Evolutionary conservation across 345 rosid genomes (phyloP).

Genomic region (Aquilaria malaccensis): DNA sequence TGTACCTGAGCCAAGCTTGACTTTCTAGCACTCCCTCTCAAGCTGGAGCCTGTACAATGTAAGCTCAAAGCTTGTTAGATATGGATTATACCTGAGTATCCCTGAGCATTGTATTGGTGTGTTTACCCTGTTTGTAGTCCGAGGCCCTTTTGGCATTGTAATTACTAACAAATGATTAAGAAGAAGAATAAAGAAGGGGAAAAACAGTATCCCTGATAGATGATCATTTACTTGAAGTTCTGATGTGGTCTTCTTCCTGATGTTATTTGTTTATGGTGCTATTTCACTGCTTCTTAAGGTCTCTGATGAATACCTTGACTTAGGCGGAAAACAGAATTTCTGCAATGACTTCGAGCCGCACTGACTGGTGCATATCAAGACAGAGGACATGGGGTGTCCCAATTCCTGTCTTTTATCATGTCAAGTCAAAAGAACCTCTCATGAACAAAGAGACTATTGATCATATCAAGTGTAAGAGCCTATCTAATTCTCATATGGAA

Average conservation of each 20-base stretch:
- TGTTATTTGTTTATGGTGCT: background rate
- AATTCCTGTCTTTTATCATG: slow-evolving; percentile 85
- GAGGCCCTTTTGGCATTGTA: too few species aligned
- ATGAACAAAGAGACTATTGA: slow-evolving; percentile 79
- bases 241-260: background rate
- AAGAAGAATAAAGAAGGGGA: too few species aligned
- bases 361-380: slow-evolving; percentile 98
- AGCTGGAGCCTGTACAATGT: too few species aligned
- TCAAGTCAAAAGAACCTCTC: slow-evolving; percentile 74
- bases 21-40: too few species aligned
- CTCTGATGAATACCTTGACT: slow-evolving; percentile 14
- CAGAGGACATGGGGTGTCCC: slow-evolving; percentile 99
- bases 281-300: slow-evolving; percentile 10
- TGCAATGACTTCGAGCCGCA: slow-evolving; percentile 86
- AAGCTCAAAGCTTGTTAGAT: too few species aligned
- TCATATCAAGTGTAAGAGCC: slow-evolving; percentile 70
- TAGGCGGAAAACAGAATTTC: slow-evolving; percentile 90
- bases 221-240: slow-evolving; percentile 2
- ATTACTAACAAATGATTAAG: too few species aligned
- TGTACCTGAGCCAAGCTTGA: too few species aligned
- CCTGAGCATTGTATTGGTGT: too few species aligned
- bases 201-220: background rate
- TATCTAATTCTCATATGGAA: background rate
- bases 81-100: too few species aligned
- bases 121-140: too few species aligned